Base-by-base conservation (phyloP, 2,329 filamentous ascomycete genomes). In the Nakataea oryzae region DNA sequence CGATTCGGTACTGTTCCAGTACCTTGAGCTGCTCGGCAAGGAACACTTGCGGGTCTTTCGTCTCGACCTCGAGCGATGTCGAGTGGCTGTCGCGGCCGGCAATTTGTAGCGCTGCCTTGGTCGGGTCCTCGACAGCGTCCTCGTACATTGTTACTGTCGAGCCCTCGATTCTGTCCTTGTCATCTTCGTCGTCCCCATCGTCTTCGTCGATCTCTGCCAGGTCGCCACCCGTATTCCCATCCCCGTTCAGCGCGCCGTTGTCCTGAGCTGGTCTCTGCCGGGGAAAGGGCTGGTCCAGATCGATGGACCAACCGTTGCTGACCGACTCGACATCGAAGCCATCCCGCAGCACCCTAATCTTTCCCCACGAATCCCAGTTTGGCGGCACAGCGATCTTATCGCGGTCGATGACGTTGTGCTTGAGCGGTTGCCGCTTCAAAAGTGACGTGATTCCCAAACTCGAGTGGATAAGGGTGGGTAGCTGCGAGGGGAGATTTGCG, bases 281-380 rank as follows among this genome's bases (percentile, higher is more conserved):
- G 9, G 78, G 77, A 59, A 79, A 75, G 3, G 75, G 72, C 55
- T 83, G 81, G 69, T 92, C 86, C 60, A 95, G 89, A 66, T 96
- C 92, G 62, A 90, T 82, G 1, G 88, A 88, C 95, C 95, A 99
- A 59, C 87, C 90, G 63, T 86, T 83, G 68, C 91, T 95, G 56
- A 96, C 82, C 17, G 84, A 83, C 77, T 99, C 95, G 27, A 96
- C 90, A 67, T 97, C 91, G 69, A 97, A 97, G 0, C 88, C 90
- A 71, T 96, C 95, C 61, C 91, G 86, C 30, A 97, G 79, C 57
- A 97, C 91, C 55, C 93, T 84, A 64, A 99, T 97, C 76, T 97
- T 99, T 64, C 92, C 93, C 90, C 92, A 97, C 0, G 93, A 97
- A 74, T 99, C 95, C 95, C 95, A 99, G 73, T 97, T 97, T 21